Evolutionary conservation across 2,329 filamentous ascomycete species (phyloP).

Genomic region (Ophiostoma ips): DNA sequence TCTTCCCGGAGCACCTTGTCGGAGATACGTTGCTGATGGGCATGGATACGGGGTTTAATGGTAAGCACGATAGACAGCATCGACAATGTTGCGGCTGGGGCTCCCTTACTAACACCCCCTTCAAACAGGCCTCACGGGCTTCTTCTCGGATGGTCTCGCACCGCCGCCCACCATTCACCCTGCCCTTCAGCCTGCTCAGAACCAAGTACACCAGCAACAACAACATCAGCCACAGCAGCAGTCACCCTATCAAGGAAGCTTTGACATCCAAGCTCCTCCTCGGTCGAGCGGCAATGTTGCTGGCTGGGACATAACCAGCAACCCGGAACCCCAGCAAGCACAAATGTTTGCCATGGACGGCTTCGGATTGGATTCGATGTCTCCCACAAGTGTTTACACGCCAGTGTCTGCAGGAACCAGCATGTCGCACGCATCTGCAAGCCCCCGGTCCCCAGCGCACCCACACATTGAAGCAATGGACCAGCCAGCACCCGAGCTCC

Average conservation of each 20-base stretch:
- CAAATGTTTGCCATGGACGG: slow-evolving; percentile 26
- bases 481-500: slow-evolving; percentile 9
- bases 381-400: slow-evolving; percentile 16
- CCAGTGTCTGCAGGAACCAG: slow-evolving; percentile 10
- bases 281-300: not conserved
- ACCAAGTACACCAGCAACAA: not conserved
- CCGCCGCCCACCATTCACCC: not conserved
- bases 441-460: slow-evolving; percentile 17
- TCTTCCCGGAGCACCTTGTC: not conserved
- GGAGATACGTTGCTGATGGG: not conserved
- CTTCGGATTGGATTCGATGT: slow-evolving; percentile 20
- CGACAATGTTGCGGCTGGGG: not conserved
- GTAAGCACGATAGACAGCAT: too few species aligned
- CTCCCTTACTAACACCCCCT: not conserved
- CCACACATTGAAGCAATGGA: slow-evolving; percentile 16
- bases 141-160: not conserved
- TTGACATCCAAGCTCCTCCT: not conserved
- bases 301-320: slow-evolving; percentile 23
- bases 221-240: slow-evolving; percentile 11
- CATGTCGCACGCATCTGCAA: slow-evolving; percentile 17
- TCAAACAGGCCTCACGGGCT: not conserved
- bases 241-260: slow-evolving; percentile 6
- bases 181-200: not conserved
- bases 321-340: slow-evolving; percentile 21
- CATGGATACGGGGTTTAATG: not conserved